Conservation (phyloP, 2,329 filamentous ascomycete species). For the Aspergillus clavatus region DNA sequence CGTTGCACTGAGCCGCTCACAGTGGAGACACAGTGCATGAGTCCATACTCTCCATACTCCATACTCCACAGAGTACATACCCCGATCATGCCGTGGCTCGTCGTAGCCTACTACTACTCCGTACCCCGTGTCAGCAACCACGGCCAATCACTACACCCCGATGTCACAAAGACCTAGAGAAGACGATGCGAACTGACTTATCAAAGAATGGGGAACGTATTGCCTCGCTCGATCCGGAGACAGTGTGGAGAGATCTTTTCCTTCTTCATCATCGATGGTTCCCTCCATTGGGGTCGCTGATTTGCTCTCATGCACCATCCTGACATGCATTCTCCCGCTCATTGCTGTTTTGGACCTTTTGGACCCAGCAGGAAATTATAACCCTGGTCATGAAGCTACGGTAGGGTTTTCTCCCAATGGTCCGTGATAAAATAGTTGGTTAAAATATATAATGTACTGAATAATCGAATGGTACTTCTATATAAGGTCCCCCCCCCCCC, state of each 20-base stretch:
- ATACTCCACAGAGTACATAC: not conserved
- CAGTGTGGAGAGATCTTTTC: conserved; percentile 9
- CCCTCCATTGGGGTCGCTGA: not conserved
- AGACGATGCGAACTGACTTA: not conserved
- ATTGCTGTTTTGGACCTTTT: not conserved
- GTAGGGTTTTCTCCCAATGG: too few species aligned
- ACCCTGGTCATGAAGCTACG: too few species aligned
- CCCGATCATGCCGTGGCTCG: too few species aligned
- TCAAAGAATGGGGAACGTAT: conserved; percentile 3
- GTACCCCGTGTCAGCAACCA: too few species aligned
- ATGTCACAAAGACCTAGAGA: too few species aligned
- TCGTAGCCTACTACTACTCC: too few species aligned
- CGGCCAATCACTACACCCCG: too few species aligned
- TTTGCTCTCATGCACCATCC: not conserved
- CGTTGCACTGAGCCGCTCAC: not conserved
- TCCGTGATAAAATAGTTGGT: too few species aligned
- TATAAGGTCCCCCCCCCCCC: too few species aligned
- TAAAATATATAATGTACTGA: too few species aligned
- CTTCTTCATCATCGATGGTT: not conserved
- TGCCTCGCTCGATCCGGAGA: conserved; percentile 16
- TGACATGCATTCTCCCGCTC: not conserved
- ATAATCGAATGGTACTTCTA: too few species aligned
- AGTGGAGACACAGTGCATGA: not conserved
- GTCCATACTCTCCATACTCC: not conserved
- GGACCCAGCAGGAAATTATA: not conserved